Base-by-base conservation (phyloP, 352 stramenopile species). In the Globisporangium parvum region DNA sequence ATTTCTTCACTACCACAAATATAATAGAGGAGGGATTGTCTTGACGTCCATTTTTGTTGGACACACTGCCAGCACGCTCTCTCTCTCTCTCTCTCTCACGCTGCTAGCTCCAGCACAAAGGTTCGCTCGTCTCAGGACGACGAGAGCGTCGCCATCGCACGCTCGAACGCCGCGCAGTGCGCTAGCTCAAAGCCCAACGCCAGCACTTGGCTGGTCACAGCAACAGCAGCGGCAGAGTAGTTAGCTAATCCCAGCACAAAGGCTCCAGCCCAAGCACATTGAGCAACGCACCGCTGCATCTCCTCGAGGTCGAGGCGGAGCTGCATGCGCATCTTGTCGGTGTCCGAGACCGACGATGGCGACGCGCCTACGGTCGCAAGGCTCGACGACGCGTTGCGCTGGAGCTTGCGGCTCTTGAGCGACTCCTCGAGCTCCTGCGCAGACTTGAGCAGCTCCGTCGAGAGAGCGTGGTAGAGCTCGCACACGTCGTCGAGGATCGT, bases 241-340 rank as follows among this genome's bases (percentile, higher is more conserved):
- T 42, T 53, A 24, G 20, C 35, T 24, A 12, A 10, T 15, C 31
- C 28, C 2, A n/a, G 5, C 5, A n/a, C 12, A 44, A 15, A 2
- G 17, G 17, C 21, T 20, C n/a, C 17, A 21, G 23, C 21, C 11
- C 6, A 0, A 15, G 1, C 5, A 44, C 21, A 37, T 23, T 20
- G n/a, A 17, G 21, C 6, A 23, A 68, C 72, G 42, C 59, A 95
- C 85, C 79, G 53, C 44, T 87, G 60, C 45, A 95, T 62, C 48
- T 91, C 76, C 35, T 90, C 57, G 14, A 95, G 63, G 50, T 95
- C 85, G 40, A 95, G 65, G 47, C 79, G 59, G 45, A 95, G 49
- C 57, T 95, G 85, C 55, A 84, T 67, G 9, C 78, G 79, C 85
- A 95, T 95, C 53, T 95, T 95, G 53, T 89, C 76, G 39, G 85